Evolutionary conservation across 768 basidiomycete genomes (phyloP), one percentile per base, ranked within the genome.

Genomic region (Chalciporus pseudorubinellus): DNA sequence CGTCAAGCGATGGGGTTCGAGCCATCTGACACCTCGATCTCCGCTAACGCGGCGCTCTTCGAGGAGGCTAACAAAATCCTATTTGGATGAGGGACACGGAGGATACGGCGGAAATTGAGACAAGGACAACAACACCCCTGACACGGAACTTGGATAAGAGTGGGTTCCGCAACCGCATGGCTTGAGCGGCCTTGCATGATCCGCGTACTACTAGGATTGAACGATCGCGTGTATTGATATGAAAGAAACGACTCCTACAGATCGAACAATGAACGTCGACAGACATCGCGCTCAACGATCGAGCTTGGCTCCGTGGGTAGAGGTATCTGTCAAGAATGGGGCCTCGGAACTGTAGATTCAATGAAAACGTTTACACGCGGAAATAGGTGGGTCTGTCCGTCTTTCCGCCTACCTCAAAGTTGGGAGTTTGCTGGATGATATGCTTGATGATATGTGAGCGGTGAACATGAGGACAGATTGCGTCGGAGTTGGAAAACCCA

Each of bases 1-100:
- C 72, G 70, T 20, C 65, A 59, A 22, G 64, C 75, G 18, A 62
- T 74, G 28, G 82, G 81, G 0, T 63, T 82, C 18, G 75, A 73
- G 34, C 67, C 62, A 2, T 77, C 76, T 39, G 40, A 47, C 16
- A 46, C 57, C 7, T 44, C 43, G 6, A 54, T 29, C 9, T 48
- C 48, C 33, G 51, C 38, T 31, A 58, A 59, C 24, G 43, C 51
- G 12, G 51, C 46, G 13, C 59, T 66, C 7, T 57, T 72, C 31
- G 58, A 61, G 13, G 57, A 58, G 50, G 68, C 65, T 1, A 72
- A 71, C 44, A 58, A 31, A 28, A 59, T 64, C 16, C 48, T 62
- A 19, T 59, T 68, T 24, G 52, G 52, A 10, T 59, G 26, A 63
- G 10, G 22, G 19, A 7, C 24, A 1, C 21, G 29, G 48, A 39